phyloP scores from a whole-genome alignment of 2,329 filamentous ascomycete species.

The Trichoderma endophyticum region DNA sequence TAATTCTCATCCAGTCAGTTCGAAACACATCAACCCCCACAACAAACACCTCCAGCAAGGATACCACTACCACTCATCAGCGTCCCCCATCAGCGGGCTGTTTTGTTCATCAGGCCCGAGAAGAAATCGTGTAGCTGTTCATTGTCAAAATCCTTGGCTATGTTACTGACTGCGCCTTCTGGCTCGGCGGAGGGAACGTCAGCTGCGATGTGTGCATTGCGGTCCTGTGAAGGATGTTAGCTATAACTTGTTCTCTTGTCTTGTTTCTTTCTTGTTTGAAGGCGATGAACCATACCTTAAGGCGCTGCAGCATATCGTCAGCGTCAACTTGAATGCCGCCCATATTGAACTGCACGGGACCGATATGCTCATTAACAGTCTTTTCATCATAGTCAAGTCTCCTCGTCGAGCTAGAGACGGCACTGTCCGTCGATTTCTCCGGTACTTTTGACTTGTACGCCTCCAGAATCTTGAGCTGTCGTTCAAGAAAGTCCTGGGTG shows the following conservation, averaged over 20 bases:
- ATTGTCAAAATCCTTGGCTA: constrained; percentile 47
- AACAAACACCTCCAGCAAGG: neutral
- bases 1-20: neutral
- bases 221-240: constrained; percentile 42
- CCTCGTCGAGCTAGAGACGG: constrained; percentile 24
- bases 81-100: constrained; percentile 30
- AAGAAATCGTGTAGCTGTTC: constrained; percentile 60
- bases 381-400: constrained; percentile 41
- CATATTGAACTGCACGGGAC: constrained; percentile 96
- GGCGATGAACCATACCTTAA: constrained; percentile 60
- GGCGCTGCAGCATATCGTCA: constrained; percentile 83
- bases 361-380: constrained; percentile 74
- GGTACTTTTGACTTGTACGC: constrained; percentile 53
- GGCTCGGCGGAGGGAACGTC: constrained; percentile 40
- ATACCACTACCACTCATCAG: neutral
- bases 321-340: constrained; percentile 95
- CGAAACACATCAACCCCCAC: neutral
- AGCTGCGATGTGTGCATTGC: constrained; percentile 50
- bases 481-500: constrained; percentile 71
- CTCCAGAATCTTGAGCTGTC: constrained; percentile 75
- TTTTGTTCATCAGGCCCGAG: constrained; percentile 56
- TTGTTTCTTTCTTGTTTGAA: neutral
- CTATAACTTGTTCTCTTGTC: neutral
- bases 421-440: constrained; percentile 38
- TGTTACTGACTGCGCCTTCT: constrained; percentile 39